These are phyloP conservation scores for Podaxis sp. DNA, from an alignment of 768 basidiomycete genomes.

Conservation along the genomic window DNA sequence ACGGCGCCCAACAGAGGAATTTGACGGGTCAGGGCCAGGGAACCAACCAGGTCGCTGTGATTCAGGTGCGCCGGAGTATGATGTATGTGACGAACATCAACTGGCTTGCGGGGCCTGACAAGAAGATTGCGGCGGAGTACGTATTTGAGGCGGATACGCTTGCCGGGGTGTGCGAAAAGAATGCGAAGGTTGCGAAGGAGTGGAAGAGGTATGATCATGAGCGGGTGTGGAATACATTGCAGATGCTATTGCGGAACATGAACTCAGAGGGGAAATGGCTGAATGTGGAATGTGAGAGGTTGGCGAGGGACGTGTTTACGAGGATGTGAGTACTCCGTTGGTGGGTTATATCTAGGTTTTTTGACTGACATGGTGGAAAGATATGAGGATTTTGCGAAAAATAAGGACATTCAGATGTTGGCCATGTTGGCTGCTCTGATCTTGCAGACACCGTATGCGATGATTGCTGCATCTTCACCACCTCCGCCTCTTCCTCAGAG, in stretches of 20 bases:
- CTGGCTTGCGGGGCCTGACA: slow-evolving; percentile 41
- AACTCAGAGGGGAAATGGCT: slow-evolving; percentile 2
- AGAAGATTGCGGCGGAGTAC: slow-evolving; percentile 63
- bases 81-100: slow-evolving; percentile 45
- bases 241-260: slow-evolving; percentile 38
- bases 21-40: slow-evolving; percentile 32
- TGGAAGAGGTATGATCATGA: slow-evolving; percentile 70
- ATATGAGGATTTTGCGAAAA: slow-evolving; percentile 37
- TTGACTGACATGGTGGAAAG: slow-evolving; percentile 22
- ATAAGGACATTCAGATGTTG: slow-evolving; percentile 77
- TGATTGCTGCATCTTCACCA: background rate
- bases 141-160: slow-evolving; percentile 41
- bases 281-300: slow-evolving; percentile 27
- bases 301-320: slow-evolving; percentile 39
- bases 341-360: background rate
- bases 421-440: slow-evolving; percentile 74
- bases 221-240: slow-evolving; percentile 58
- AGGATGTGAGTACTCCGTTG: slow-evolving; percentile 42
- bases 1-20: slow-evolving; percentile 33
- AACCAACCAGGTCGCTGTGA: slow-evolving; percentile 31
- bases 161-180: slow-evolving; percentile 51
- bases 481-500: background rate
- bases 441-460: slow-evolving; percentile 43
- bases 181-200: slow-evolving; percentile 56
- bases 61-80: slow-evolving; percentile 53